Conservation (phyloP, 306 rosid species). For the Clitoria ternatea region DNA sequence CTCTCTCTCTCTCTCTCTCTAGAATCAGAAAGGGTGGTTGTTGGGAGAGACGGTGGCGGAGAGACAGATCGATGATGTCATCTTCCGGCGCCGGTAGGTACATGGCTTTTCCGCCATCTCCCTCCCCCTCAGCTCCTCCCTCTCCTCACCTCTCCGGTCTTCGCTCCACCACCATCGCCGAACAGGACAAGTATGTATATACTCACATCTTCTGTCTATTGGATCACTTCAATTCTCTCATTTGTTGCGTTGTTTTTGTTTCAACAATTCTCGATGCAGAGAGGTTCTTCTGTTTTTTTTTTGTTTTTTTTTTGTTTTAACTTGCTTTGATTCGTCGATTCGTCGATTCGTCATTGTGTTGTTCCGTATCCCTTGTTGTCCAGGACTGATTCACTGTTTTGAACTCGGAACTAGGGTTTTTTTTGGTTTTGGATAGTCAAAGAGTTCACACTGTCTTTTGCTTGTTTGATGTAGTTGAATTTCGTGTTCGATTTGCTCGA, state of each 20-base stretch:
- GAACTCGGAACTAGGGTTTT: neutral
- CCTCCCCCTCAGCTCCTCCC: constrained; percentile 61
- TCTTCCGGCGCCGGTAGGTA: constrained; percentile 61
- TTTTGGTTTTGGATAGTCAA: neutral
- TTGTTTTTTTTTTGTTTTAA: neutral
- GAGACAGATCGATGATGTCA: constrained; percentile 34
- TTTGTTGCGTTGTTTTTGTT: neutral
- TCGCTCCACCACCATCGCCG: constrained; percentile 65
- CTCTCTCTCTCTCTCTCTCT: neutral
- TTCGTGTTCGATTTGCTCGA: neutral
- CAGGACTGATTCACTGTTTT: constrained; percentile 1
- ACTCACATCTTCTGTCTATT: neutral
- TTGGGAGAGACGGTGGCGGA: neutral
- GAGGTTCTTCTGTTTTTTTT: too few relatives aligned
- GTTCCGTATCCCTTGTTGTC: neutral
- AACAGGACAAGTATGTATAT: constrained; percentile 66
- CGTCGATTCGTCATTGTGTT: neutral
- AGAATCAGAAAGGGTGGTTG: neutral
- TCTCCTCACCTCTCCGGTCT: constrained; percentile 61
- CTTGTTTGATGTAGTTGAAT: neutral
- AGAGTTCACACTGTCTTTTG: neutral
- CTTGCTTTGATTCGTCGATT: neutral
- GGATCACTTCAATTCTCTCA: neutral
- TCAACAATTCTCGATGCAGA: neutral
- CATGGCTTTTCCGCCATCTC: constrained; percentile 92